Conservation (phyloP, 169 alveolate species). For the Ichthyophthirius multifiliis region DNA sequence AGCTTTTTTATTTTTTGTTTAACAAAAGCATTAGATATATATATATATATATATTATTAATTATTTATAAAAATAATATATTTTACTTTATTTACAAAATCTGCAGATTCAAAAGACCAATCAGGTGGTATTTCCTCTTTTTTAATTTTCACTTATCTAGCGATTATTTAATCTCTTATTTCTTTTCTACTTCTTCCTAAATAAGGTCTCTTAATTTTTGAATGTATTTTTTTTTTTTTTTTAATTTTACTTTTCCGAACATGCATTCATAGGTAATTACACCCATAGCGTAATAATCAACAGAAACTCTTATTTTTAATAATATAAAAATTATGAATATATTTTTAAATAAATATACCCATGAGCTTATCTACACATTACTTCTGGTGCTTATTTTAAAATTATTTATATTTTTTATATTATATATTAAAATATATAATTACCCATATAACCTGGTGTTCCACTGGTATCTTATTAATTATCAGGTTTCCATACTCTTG, state of each 20-base stretch:
- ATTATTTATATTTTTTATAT: neutral
- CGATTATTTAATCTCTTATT: conserved; percentile 60
- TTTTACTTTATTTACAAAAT: conserved; percentile 70
- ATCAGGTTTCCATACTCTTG: conserved; percentile 55
- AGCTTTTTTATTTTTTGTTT: too few species aligned
- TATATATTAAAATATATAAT: conserved; percentile 8
- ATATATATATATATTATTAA: neutral
- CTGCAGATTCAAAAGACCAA: conserved; percentile 78
- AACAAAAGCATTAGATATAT: neutral
- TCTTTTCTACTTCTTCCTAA: conserved; percentile 69
- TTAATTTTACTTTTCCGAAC: conserved; percentile 52
- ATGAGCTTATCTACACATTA: conserved; percentile 55
- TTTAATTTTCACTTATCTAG: conserved; percentile 51
- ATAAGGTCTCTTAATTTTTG: conserved; percentile 57
- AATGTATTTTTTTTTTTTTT: neutral
- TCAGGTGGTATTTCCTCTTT: conserved; percentile 66
- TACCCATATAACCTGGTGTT: conserved; percentile 80
- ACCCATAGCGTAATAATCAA: conserved; percentile 73
- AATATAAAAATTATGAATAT: too few species aligned
- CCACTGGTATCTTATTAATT: conserved; percentile 68
- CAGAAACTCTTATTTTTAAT: conserved; percentile 32
- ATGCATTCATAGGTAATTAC: conserved; percentile 68
- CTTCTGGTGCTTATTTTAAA: conserved; percentile 61
- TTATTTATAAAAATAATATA: neutral
- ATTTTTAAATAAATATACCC: neutral